phyloP scores from a whole-genome alignment of 257 asterid genomes.

The Solanum gracilifrons region DNA sequence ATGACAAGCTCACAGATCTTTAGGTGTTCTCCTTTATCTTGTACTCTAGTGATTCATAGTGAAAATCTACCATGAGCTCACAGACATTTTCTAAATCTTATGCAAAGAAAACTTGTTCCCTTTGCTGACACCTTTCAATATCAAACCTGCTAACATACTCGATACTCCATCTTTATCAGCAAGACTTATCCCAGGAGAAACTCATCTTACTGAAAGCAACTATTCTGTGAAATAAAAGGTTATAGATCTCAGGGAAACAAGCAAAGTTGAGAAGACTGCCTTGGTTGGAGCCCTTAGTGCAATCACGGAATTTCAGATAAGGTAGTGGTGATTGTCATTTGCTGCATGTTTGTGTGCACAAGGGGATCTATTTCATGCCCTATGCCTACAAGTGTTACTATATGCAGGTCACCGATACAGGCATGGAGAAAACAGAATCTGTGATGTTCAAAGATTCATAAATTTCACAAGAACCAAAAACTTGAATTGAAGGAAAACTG shows the following conservation, averaged over 20 bases:
- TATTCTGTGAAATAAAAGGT: neutral
- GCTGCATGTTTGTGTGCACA: neutral
- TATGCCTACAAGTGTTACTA: neutral
- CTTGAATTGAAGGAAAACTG: neutral
- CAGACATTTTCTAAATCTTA: neutral
- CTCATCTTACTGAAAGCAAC: neutral
- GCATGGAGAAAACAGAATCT: neutral
- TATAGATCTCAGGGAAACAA: neutral
- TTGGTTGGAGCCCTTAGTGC: neutral
- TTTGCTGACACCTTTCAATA: neutral
- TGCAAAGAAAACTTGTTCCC: neutral
- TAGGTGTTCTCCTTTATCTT: neutral
- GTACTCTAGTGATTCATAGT: neutral
- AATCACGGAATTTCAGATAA: neutral
- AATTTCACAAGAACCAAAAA: neutral
- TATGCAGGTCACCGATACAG: neutral
- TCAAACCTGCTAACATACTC: neutral
- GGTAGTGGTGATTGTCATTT: neutral
- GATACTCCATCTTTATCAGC: neutral
- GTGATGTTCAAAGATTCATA: neutral
- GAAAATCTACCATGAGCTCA: neutral
- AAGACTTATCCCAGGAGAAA: neutral
- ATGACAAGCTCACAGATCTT: neutral
- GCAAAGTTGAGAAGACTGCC: neutral
- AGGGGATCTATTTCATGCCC: neutral